phyloP scores from a whole-genome alignment of 1,139 yeast species.

The Pneumocystis wakefieldiae region DNA sequence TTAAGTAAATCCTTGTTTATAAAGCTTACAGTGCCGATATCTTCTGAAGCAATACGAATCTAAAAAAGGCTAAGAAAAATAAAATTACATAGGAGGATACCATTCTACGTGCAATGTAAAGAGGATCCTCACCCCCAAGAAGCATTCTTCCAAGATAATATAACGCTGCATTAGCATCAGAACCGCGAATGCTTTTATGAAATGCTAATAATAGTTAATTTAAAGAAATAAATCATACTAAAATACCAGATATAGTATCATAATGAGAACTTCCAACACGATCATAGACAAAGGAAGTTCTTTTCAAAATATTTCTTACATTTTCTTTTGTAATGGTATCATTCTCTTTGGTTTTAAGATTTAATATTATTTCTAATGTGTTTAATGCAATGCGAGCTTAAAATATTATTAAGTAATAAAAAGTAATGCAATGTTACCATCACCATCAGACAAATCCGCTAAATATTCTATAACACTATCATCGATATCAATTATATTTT shows the following conservation, averaged over 20 bases:
- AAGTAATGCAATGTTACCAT: conserved; percentile 20
- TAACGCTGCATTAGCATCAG: conserved; percentile 76
- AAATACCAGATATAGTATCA: conserved; percentile 69
- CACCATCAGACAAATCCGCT: conserved; percentile 75
- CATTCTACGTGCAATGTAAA: conserved; percentile 84
- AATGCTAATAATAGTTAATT: conserved; percentile 24
- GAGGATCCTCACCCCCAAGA: conserved; percentile 84
- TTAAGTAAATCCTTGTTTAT: conserved; percentile 49
- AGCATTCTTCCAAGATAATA: conserved; percentile 79
- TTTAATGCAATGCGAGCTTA: conserved; percentile 63
- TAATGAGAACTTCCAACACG: conserved; percentile 83
- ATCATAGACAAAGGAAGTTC: conserved; percentile 60
- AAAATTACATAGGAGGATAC: conserved; percentile 35
- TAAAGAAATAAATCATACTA: background rate
- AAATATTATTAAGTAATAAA: background rate
- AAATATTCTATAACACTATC: conserved; percentile 51
- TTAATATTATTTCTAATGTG: conserved; percentile 42
- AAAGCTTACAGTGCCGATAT: conserved; percentile 17
- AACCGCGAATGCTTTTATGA: conserved; percentile 80
- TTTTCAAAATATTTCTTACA: conserved; percentile 31
- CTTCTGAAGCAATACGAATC: conserved; percentile 30
- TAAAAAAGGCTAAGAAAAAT: conserved; percentile 39
- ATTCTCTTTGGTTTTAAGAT: conserved; percentile 7
- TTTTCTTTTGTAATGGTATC: conserved; percentile 18
- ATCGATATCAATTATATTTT: conserved; percentile 2